Conservation (phyloP, 441 rosid species). For the Pelargonium myrrhifolium region DNA sequence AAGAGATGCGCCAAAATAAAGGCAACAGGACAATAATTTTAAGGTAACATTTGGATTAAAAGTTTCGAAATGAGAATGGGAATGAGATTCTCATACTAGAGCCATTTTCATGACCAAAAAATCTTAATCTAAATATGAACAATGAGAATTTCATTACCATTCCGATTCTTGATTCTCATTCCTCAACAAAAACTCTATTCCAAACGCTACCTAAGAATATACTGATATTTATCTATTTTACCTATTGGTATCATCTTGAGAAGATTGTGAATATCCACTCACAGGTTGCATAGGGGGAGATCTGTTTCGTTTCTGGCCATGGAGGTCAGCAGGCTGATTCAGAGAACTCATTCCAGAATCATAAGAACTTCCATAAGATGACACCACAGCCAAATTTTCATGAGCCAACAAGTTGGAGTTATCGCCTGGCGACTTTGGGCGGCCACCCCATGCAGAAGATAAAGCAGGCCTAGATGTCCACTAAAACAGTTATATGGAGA, state of each 20-base stretch:
- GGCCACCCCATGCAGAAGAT: slow-evolving; percentile 33
- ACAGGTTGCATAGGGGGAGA: slow-evolving; percentile 30
- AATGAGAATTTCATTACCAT: too few species aligned
- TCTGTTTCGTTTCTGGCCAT: slow-evolving; percentile 37
- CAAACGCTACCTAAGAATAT: background rate
- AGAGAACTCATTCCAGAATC: slow-evolving; percentile 23
- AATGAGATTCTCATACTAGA: too few species aligned
- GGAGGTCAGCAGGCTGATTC: slow-evolving; percentile 30
- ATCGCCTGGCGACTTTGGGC: slow-evolving; percentile 28
- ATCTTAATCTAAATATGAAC: too few species aligned
- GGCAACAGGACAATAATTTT: background rate
- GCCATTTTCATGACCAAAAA: too few species aligned
- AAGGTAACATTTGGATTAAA: too few species aligned
- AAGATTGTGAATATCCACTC: slow-evolving; percentile 27
- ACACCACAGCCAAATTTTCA: slow-evolving; percentile 29
- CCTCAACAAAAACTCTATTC: too few species aligned
- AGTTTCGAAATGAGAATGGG: too few species aligned
- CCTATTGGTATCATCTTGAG: slow-evolving; percentile 43
- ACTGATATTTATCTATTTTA: slow-evolving; percentile 24
- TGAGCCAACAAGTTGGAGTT: slow-evolving; percentile 23
- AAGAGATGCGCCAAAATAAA: background rate
- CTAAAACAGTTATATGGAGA: slow-evolving; percentile 8
- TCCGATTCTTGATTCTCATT: too few species aligned
- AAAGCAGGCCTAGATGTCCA: slow-evolving; percentile 37
- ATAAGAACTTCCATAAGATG: slow-evolving; percentile 26